phyloP scores from a whole-genome alignment of 148 eudicot species.

The Rhododendron ferrugineum region DNA sequence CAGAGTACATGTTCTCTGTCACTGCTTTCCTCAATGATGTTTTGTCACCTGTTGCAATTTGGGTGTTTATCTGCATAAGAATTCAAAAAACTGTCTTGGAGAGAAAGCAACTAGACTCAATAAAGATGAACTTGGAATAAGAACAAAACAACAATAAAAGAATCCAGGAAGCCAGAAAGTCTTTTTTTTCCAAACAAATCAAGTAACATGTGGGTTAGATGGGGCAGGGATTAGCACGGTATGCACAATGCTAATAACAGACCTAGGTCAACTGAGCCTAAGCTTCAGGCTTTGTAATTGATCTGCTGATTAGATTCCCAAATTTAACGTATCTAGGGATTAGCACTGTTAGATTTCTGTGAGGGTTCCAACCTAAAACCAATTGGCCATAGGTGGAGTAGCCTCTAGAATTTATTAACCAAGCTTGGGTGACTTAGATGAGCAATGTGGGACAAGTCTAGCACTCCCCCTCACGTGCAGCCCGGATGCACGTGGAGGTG shows the following conservation, averaged over 20 bases:
- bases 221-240: background rate
- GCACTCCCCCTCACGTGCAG: too few species aligned
- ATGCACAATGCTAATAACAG: background rate
- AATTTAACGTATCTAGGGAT: background rate
- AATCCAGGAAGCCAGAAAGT: background rate
- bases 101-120: constrained; percentile 6
- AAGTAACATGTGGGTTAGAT: constrained; percentile 2
- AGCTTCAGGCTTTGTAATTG: background rate
- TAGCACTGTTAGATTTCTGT: too few species aligned
- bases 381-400: too few species aligned
- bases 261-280: background rate
- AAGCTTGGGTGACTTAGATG: too few species aligned
- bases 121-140: background rate
- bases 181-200: background rate
- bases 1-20: constrained; percentile 91
- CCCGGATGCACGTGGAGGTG: too few species aligned
- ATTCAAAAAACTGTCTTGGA: background rate
- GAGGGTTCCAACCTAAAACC: too few species aligned
- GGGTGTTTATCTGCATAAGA: constrained; percentile 57
- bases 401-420: too few species aligned
- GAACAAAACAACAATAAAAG: background rate
- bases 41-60: constrained; percentile 71
- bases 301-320: background rate
- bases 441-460: too few species aligned
- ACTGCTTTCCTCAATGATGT: constrained; percentile 68